Evolutionary conservation across 306 rosid species (phyloP).

Genomic region (Cucumis hystrix): DNA sequence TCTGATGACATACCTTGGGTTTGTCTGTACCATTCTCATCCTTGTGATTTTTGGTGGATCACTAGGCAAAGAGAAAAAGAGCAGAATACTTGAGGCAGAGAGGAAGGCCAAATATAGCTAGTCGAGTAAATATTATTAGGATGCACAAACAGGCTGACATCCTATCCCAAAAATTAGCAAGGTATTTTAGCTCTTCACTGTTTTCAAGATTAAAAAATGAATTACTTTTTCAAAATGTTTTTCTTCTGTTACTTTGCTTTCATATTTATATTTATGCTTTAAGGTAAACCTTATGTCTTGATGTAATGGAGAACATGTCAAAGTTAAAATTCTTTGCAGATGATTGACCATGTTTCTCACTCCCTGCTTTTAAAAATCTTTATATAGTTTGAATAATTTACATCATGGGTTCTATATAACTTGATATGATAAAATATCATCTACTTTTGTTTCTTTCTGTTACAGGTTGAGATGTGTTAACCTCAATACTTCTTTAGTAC

Average conservation of each 20-base stretch:
- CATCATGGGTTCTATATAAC: neutral
- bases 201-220: neutral
- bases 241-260: neutral
- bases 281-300: neutral
- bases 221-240: neutral
- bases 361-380: neutral
- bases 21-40: neutral
- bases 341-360: neutral
- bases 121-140: conserved; percentile 12
- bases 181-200: conserved; percentile 23
- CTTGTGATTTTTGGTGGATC: conserved; percentile 5
- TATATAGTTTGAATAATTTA: neutral
- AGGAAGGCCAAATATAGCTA: conserved; percentile 40
- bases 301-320: neutral
- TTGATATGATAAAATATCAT: neutral
- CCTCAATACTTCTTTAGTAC: neutral
- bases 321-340: neutral
- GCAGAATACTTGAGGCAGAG: conserved; percentile 82
- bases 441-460: neutral
- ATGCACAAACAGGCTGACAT: conserved; percentile 65
- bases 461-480: neutral
- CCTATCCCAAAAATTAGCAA: conserved; percentile 63
- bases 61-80: conserved; percentile 75
- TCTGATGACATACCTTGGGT: conserved; percentile 1
- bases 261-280: neutral